A percentile compares a stretch with the other conserved stretches of the same genome.
Conservation (phyloP, 768 basidiomycete species). For the Steccherinum ochraceum region DNA sequence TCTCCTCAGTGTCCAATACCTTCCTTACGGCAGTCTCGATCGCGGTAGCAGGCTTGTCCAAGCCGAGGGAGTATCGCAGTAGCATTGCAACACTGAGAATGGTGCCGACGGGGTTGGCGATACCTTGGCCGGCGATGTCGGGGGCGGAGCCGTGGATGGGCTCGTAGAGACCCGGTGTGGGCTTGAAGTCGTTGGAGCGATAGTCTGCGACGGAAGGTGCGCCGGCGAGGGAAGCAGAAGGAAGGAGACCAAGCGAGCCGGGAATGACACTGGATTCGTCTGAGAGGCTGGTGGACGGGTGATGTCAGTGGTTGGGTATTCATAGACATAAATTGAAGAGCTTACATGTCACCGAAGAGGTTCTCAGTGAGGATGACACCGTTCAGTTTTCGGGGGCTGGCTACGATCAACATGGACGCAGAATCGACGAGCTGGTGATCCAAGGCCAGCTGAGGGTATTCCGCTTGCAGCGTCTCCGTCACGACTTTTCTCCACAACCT, state of each 20-base stretch:
- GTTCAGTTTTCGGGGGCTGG: slow-evolving; percentile 86
- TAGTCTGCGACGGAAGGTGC: slow-evolving; percentile 53
- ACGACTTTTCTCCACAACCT: slow-evolving; percentile 94
- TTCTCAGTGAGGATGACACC: slow-evolving; percentile 95
- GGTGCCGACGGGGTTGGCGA: slow-evolving; percentile 93
- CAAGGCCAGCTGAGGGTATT: slow-evolving; percentile 83
- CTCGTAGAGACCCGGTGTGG: slow-evolving; percentile 88
- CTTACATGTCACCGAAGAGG: slow-evolving; percentile 95
- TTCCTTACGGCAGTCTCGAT: slow-evolving; percentile 90
- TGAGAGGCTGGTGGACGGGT: slow-evolving; percentile 67
- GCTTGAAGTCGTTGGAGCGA: slow-evolving; percentile 54
- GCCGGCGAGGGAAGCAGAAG: slow-evolving; percentile 93
- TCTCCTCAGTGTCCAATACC: slow-evolving; percentile 65
- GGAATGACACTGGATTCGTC: slow-evolving; percentile 97
- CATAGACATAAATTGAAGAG: slow-evolving; percentile 6
- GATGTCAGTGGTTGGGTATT: not conserved
- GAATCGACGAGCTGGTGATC: slow-evolving; percentile 95
- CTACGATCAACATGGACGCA: slow-evolving; percentile 92
- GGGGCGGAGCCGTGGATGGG: slow-evolving; percentile 98
- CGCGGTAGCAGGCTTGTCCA: slow-evolving; percentile 76
- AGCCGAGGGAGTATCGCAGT: slow-evolving; percentile 91
- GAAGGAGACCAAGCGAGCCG: slow-evolving; percentile 91
- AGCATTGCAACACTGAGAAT: slow-evolving; percentile 96
- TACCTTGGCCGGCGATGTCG: slow-evolving; percentile 76
- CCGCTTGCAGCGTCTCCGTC: slow-evolving; percentile 71